A percentile compares a stretch with the other conserved stretches of the same genome.
Conservation (phyloP, 2,329 filamentous ascomycete genomes). For the Scedosporium aurantiacum region DNA sequence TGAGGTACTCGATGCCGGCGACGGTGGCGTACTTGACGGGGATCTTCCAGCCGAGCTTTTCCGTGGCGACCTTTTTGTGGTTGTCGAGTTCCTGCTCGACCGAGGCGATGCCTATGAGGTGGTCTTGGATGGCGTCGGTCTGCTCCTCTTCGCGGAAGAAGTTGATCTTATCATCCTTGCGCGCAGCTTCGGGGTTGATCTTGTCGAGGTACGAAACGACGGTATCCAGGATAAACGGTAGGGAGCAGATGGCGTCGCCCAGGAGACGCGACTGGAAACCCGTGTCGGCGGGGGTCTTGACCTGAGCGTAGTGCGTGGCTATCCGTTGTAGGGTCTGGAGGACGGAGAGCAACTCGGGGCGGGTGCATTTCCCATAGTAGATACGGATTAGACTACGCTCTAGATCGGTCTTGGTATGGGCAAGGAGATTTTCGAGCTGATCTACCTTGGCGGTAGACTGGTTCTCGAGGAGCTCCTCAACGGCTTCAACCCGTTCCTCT, state of each 20-base stretch:
- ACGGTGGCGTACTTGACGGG: constrained; percentile 72
- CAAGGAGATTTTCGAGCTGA: constrained; percentile 60
- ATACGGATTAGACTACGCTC: constrained; percentile 91
- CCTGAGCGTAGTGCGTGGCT: constrained; percentile 60
- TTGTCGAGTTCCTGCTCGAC: constrained; percentile 81
- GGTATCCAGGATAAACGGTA: constrained; percentile 66
- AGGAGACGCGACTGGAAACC: constrained; percentile 65
- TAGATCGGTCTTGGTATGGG: constrained; percentile 65
- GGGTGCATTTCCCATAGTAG: constrained; percentile 92
- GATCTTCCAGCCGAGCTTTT: constrained; percentile 57
- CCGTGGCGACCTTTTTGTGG: constrained; percentile 60
- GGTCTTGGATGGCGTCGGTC: constrained; percentile 76
- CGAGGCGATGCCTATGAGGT: constrained; percentile 82
- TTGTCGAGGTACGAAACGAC: constrained; percentile 68
- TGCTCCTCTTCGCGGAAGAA: constrained; percentile 87
- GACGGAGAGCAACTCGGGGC: constrained; percentile 75
- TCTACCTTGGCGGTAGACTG: constrained; percentile 58
- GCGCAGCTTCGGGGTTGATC: constrained; percentile 76
- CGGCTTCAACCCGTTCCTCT: constrained; percentile 69
- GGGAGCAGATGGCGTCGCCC: constrained; percentile 56
- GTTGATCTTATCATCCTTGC: constrained; percentile 79
- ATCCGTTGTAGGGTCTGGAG: constrained; percentile 79
- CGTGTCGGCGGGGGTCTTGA: constrained; percentile 53
- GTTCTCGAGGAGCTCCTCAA: constrained; percentile 71
- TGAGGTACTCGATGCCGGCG: constrained; percentile 84